Evolutionary conservation across 257 asterid genomes (phyloP).

Genomic region (Ballota nigra): DNA sequence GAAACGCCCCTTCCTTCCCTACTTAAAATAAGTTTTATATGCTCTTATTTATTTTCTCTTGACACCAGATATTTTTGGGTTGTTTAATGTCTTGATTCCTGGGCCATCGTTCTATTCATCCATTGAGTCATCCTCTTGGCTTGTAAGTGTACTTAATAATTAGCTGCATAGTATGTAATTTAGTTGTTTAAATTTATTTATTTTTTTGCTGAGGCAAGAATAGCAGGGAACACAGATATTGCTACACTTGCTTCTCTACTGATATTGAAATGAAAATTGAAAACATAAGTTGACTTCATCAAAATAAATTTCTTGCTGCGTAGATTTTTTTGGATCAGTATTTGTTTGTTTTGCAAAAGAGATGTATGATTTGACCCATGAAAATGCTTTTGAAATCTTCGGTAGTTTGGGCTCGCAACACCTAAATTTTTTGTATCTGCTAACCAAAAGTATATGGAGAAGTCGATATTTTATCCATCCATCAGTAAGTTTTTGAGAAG

Average conservation of each 20-base stretch:
- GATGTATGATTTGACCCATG: background rate
- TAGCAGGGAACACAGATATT: background rate
- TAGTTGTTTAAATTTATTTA: background rate
- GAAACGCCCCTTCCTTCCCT: background rate
- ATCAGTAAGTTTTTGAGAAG: background rate
- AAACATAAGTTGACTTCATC: background rate
- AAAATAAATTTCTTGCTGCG: background rate
- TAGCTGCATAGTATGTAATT: slow-evolving; percentile 3
- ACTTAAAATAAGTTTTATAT: background rate
- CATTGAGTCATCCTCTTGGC: slow-evolving; percentile 51
- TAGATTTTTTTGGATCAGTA: background rate
- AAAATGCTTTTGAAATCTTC: background rate
- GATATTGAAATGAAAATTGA: background rate
- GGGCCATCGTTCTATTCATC: slow-evolving; percentile 57
- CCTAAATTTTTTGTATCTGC: background rate
- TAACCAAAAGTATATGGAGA: background rate
- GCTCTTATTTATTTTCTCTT: slow-evolving; percentile 20
- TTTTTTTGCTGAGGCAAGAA: background rate
- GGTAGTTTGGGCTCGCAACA: background rate
- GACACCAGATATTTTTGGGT: slow-evolving; percentile 45
- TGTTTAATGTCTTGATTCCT: slow-evolving; percentile 46
- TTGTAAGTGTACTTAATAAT: slow-evolving; percentile 36
- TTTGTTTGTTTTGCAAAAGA: background rate
- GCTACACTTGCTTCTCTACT: background rate
- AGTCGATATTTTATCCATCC: background rate